Evolutionary conservation across 345 rosid genomes (phyloP), one percentile per base, ranked within the genome.

Genomic region (Sonneratia caseolaris): DNA sequence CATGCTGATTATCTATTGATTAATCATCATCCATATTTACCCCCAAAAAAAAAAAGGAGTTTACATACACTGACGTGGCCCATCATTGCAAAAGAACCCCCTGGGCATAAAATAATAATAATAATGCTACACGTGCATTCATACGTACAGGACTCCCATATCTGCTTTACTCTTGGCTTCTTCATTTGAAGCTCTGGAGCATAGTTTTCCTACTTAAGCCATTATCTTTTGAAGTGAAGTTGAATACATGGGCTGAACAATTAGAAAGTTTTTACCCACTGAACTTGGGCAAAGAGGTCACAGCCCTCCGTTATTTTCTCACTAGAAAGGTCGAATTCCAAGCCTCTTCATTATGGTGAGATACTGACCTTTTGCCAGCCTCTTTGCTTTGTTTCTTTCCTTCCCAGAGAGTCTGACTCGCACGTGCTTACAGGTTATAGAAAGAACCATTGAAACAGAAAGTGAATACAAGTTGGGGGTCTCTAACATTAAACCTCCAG

Each of bases 1-100:
- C 76, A 66, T 68, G 72, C 71, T 68, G 47, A 68, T 74, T 48
- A 19, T 32, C 56, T 32, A 37, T 40, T 37, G 37, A 12, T 66
- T 22, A 24, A 64, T 59, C 40, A 67, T 66, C 45, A 27, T 27
- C 32, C 32, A 27, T 36, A 66, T 42, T 36, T 42, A 3, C 68
- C n/a, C n/a, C n/a, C n/a, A 27, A 27, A 27, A 27, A 27, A 27
- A 27, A 27, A 66, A 15, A n/a, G 68, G 22, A 24, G 70, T 22
- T 67, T 51, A 51, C 49, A 49, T 35, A 22, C 56, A 38, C 57
- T 72, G 69, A 37, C 12, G 32, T 27, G 32, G 32, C 32, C 61
- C 70, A 71, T 59, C 67, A 68, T 67, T 55, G 76, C 38, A 64
- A 22, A 16, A 32, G 32, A 27, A 27, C 32, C 32, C 55, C 61